Base-by-base conservation (phyloP, 768 basidiomycete species). In the Leccinum boreale region DNA sequence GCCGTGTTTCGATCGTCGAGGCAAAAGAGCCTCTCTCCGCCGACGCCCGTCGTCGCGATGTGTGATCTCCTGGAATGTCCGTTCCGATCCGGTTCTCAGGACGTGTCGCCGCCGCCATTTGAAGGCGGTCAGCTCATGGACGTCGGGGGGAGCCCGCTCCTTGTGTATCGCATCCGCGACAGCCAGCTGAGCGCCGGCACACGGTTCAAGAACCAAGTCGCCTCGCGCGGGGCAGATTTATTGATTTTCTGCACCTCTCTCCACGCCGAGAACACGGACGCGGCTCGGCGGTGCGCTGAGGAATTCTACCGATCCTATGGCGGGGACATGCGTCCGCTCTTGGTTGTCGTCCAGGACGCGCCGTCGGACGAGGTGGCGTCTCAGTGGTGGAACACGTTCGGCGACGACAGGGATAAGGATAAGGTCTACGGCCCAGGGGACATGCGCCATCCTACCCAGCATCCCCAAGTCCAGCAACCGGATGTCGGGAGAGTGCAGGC, bases 251-350 rank as follows among this genome's bases (percentile, higher is more conserved):
- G 67, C 14, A 45, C 59, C 1, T 67, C 63, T 11, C 11, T 58
- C 17, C 46, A 51, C 21, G 31, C 28, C 23, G 17, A 39, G 36
- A 53, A 63, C 29, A 28, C 53, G 0, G 10, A 23, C 12, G 57
- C 23, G 5, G 50, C 50, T 14, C 70, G 63, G 7, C 59, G n/a
- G 54, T 52, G 56, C n/a, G 65, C 61, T 1, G 56, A 53, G 4
- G 45, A 56, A 12, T 70, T 70, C 28, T 62, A 59, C n/a, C 26
- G 21, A 10, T 65, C 69, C 7, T 70, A 65, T 17, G 65, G 67
- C 8, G 69, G 69, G 42, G 63, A 70, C 11, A 69, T 52, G 28
- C 67, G 70, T 3, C 69, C 69, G 1, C 10, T 70, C 42, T 12
- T 71, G 51, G 56, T 70, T 44, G 53, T 70, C 39, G 67, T 67